These are phyloP conservation scores for Zostera marina DNA, from an alignment of 116 monocot species.

Conservation along the genomic window DNA sequence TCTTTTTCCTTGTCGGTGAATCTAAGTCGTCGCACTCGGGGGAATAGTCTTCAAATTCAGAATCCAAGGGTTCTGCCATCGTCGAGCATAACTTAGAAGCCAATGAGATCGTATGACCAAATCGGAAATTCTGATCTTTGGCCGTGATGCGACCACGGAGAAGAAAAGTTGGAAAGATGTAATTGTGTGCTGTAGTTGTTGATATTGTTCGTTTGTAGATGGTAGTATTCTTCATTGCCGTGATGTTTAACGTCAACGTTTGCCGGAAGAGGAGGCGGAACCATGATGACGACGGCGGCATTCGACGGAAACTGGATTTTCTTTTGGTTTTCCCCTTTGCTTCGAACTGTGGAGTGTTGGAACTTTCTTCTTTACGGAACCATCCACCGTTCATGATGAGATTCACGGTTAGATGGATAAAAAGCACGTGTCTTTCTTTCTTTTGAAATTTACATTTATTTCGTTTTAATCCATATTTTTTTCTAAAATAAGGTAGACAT, in stretches of 20 bases:
- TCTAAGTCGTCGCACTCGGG: neutral
- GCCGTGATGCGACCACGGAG: neutral
- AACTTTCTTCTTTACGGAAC: too few relatives aligned
- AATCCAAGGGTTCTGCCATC: neutral
- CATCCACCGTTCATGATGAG: too few relatives aligned
- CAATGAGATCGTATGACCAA: neutral
- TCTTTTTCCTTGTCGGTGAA: neutral
- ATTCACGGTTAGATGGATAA: too few relatives aligned
- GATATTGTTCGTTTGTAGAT: neutral
- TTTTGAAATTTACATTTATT: too few relatives aligned
- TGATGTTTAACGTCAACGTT: neutral
- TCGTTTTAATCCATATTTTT: too few relatives aligned
- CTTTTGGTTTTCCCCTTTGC: too few relatives aligned
- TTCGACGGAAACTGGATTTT: too few relatives aligned
- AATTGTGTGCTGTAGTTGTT: neutral
- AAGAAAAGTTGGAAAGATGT: neutral
- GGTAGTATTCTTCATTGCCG: neutral
- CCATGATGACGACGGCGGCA: neutral
- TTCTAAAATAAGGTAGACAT: too few relatives aligned
- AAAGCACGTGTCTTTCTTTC: too few relatives aligned
- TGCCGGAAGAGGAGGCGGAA: constrained; percentile 4
- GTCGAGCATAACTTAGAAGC: neutral
- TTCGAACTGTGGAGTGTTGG: too few relatives aligned
- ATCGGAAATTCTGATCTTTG: too few relatives aligned
- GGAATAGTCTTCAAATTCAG: constrained; percentile 3